Evolutionary conservation across 2,329 filamentous ascomycete species (phyloP), one percentile per base, ranked within the genome.

Genomic region (Microdochium trichocladiopsis): DNA sequence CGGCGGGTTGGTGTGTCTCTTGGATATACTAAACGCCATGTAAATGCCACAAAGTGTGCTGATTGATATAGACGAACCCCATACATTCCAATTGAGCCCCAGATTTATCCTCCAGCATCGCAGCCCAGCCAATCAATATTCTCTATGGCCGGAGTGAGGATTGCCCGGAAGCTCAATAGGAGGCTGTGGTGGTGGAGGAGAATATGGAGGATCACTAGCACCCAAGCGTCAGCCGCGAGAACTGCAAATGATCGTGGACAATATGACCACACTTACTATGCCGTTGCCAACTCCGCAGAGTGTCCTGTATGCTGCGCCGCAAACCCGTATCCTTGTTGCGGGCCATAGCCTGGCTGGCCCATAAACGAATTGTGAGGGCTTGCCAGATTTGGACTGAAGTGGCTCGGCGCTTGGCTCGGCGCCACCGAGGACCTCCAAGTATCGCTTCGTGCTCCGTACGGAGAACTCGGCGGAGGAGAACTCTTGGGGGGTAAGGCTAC

Each of bases 401-500:
- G 41, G 18, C 41, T 45, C 21, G 41, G 41, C n/a, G 33, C 33
- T 16, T 37, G 6, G 14, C 33, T 37, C 14, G 33, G 33, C 33
- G 41, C 41, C 9, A 23, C 9, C 18, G 41, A 45, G 3, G 58
- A 56, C 36, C 48, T 37, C 21, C 51, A 51, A 3, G 47, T 48
- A 11, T 57, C 55, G 31, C 56, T 58, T 3, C 49, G 28, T 18
- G 56, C 50, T 6, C 58, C 47, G 47, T 54, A 57, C 4, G 57
- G 51, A 10, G 43, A 50, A 14, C n/a, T 51, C 4, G 33, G 50
- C 45, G 55, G 51, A 4, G 53, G 50, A 9, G 58, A 52, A 49
- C 56, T 60, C 51, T 56, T 58, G 3, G 50, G 47, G 2, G 28
- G 43, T n/a, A 53, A 37, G 49, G 58, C 56, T 51, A 68, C 67